Evolutionary conservation across 2,329 filamentous ascomycete species (phyloP), one percentile per base, ranked within the genome.

Genomic region (Emmonsiellopsis sp.): DNA sequence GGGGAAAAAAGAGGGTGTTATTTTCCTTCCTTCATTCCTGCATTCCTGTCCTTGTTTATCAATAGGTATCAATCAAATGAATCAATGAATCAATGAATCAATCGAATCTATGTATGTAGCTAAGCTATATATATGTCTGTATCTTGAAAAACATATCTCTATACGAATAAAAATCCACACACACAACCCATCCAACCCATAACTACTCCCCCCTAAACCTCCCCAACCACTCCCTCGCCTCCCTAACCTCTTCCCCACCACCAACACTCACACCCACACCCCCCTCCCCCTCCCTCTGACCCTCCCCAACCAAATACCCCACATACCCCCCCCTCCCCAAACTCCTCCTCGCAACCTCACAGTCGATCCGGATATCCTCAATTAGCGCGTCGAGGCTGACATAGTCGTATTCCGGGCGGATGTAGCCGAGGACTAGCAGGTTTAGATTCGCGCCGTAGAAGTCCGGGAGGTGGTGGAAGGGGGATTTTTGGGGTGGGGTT

Each of bases 381-480:
- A 97, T 82, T 66, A 97, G 76, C 35, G 85, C 86, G 58, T 96
- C 91, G 61, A 89, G 78, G 58, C 81, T 85, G 56, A 84, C 82
- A 73, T 98, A 98, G 74, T 97, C 89, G 66, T 81, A 84, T 73
- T 97, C 93, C 7, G 89, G 85, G 51, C 93, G 80, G 57, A 98
- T 90, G 70, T 89, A 97, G 32, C 91, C 93, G 57, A 92, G 70
- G 49, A 98, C 83, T 26, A 90, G 70, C 13, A 97, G 75, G 42
- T 89, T 84, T 76, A 97, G 86, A 60, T 83, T 81, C 5, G 79
- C 80, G 57, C 81, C 87, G 73, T 97, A 97, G 68, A 98, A 98
- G 67, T 97, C 90, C 40, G 77, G 74, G 40, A 73, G 54, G 42
- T 70, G 68, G 57, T 69, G 59, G 57, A 73, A 75, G 45, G 20